Conservation (phyloP, 345 rosid species). For the Boechera retrofracta region DNA sequence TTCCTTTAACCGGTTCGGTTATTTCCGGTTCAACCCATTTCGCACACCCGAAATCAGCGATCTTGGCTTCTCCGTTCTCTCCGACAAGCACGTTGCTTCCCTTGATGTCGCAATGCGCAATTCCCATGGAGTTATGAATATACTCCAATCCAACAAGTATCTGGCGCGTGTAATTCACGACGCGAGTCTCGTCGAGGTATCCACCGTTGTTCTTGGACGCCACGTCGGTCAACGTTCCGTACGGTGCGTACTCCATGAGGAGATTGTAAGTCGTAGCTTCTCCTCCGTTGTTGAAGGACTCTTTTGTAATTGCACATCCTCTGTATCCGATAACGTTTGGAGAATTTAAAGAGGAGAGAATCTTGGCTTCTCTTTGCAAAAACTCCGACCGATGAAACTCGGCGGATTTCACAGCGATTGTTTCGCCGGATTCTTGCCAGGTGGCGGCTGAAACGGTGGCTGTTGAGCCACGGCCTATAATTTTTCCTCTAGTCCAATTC, state of each 20-base stretch:
- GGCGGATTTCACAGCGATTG: slow-evolving; percentile 71
- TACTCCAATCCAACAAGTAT: slow-evolving; percentile 64
- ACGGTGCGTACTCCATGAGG: slow-evolving; percentile 67
- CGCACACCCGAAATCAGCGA: slow-evolving; percentile 83
- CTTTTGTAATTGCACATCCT: slow-evolving; percentile 59
- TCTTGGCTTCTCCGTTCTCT: slow-evolving; percentile 55
- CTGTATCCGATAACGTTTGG: slow-evolving; percentile 61
- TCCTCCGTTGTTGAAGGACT: slow-evolving; percentile 38
- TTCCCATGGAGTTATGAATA: slow-evolving; percentile 55
- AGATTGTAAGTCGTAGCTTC: slow-evolving; percentile 55
- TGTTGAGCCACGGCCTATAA: slow-evolving; percentile 72
- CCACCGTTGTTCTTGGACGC: slow-evolving; percentile 49
- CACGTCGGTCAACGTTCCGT: slow-evolving; percentile 57
- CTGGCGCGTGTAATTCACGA: slow-evolving; percentile 57
- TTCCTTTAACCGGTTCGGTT: slow-evolving; percentile 53
- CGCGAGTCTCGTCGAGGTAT: slow-evolving; percentile 48
- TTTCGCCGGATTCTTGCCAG: slow-evolving; percentile 46
- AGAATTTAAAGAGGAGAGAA: slow-evolving; percentile 56
- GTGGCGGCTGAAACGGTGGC: slow-evolving; percentile 73
- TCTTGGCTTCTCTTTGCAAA: slow-evolving; percentile 61
- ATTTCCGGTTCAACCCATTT: slow-evolving; percentile 44
- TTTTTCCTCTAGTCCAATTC: slow-evolving; percentile 73
- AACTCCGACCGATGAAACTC: slow-evolving; percentile 49
- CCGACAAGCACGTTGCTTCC: slow-evolving; percentile 65
- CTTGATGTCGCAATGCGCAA: slow-evolving; percentile 84